Evolutionary conservation across 2,329 filamentous ascomycete species (phyloP), one percentile per base, ranked within the genome.

Genomic region (Xylaria sp.): DNA sequence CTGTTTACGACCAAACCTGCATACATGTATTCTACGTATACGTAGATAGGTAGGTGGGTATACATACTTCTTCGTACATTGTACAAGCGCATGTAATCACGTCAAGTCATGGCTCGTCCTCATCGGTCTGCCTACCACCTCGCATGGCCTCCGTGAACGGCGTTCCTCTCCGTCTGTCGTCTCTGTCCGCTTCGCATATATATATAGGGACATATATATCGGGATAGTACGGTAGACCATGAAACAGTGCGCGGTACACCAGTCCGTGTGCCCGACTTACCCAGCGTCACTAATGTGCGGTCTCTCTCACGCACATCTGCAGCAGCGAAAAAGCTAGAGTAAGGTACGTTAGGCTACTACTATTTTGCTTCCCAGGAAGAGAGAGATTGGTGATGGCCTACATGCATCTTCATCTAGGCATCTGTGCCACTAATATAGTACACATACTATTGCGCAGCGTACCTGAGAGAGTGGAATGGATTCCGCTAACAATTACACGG

Each of bases 21-120:
- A 56, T 66, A 23, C 32, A 55, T 55, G 52, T 54, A 25, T 25
- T 25, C 23, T 37, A 37, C 1, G 34, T 37, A 37, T 10, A 37
- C 10, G 7, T 28, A 28, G 28, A 28, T 28, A 55, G 2, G 28
- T 55, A 39, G 25, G 66, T 65, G 23, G 23, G 23, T 25, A 25
- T 25, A 25, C 23, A 41, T 20, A 48, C 28, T 46, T 28, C 28
- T 13, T 46, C 41, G 23, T 51, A 61, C 57, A 50, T 50, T 41
- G 58, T 64, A 66, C 68, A 61, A 69, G 34, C 57, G 23, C 51
- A 46, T 56, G n/a, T 55, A 56, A 59, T 63, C 55, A 39, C 28
- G 50, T 64, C 55, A 60, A 68, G 18, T 23, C 67, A 63, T 63
- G 25, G 13, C 57, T 60, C 63, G 59, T 63, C 39, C 60, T 57